phyloP scores from a whole-genome alignment of 306 rosid species.

The Gastrolobium villosum region DNA sequence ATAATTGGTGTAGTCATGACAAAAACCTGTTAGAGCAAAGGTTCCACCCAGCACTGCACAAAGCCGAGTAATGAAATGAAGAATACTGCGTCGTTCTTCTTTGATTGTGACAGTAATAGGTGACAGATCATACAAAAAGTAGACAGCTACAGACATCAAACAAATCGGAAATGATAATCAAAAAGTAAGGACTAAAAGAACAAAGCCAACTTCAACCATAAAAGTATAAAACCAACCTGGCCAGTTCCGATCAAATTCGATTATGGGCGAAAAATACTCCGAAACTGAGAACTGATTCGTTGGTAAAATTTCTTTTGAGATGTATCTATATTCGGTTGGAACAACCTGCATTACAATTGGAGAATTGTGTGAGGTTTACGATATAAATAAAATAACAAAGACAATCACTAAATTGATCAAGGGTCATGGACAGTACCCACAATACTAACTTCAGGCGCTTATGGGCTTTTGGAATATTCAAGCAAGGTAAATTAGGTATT shows the following conservation, averaged over 20 bases:
- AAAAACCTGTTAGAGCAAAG: slow-evolving; percentile 92
- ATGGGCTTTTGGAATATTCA: not conserved
- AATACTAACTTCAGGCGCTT: slow-evolving; percentile 7
- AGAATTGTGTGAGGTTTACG: not conserved
- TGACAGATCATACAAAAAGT: slow-evolving; percentile 97
- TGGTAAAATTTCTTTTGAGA: slow-evolving; percentile 88
- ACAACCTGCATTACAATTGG: slow-evolving; percentile 76
- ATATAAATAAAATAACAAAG: not conserved
- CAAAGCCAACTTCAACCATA: slow-evolving; percentile 34
- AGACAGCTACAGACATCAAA: slow-evolving; percentile 79
- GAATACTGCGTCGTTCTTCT: slow-evolving; percentile 97
- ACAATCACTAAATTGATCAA: slow-evolving; percentile 1
- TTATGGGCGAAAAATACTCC: slow-evolving; percentile 89
- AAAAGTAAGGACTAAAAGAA: slow-evolving; percentile 9
- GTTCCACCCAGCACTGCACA: slow-evolving; percentile 98
- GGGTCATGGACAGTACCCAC: slow-evolving; percentile 8
- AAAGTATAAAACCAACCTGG: slow-evolving; percentile 71
- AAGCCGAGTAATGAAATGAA: slow-evolving; percentile 95
- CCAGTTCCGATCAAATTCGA: slow-evolving; percentile 81
- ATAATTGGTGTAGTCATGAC: not conserved
- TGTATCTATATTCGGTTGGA: slow-evolving; percentile 91
- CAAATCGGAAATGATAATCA: slow-evolving; percentile 35
- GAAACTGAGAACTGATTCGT: slow-evolving; percentile 98
- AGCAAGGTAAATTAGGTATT: not conserved
- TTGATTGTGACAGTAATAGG: slow-evolving; percentile 96